These are phyloP conservation scores for Takashimella koratensis DNA, from an alignment of 1,284 basidiomycete species.

Conservation along the genomic window DNA sequence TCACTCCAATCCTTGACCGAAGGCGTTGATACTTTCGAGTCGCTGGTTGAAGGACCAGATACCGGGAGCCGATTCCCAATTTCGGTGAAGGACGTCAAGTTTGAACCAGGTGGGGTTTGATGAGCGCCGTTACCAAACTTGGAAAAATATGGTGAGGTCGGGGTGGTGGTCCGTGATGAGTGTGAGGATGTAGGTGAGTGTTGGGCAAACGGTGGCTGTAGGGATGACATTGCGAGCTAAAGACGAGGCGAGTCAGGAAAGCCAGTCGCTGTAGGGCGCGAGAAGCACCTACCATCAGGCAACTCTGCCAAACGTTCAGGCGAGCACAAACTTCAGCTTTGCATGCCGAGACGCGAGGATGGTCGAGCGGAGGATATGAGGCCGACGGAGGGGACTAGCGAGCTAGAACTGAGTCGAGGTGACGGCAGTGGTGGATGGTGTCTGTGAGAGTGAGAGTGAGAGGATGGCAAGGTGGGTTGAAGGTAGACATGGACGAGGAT, in stretches of 20 bases:
- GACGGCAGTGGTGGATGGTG: no score
- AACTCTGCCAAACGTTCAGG: no score
- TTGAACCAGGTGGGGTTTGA: no score
- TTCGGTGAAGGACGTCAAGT: neutral
- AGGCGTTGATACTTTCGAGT: neutral
- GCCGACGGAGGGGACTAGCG: no score
- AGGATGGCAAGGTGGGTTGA: no score
- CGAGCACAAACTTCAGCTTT: no score
- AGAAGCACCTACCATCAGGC: no score
- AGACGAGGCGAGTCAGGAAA: neutral
- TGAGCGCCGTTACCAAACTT: neutral
- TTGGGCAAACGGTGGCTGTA: neutral
- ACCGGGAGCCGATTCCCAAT: neutral
- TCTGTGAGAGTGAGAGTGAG: no score
- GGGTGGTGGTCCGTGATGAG: constrained; percentile 29
- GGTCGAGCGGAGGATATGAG: no score
- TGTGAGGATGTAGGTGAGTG: constrained; percentile 25
- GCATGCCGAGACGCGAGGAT: no score
- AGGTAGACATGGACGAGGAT: no score
- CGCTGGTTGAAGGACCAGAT: neutral
- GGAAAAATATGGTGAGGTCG: constrained; percentile 30
- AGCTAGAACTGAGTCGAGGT: no score
- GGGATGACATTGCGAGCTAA: neutral
- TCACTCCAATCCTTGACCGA: constrained; percentile 33
- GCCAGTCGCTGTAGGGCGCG: neutral